These are phyloP conservation scores for Protomyces gravidus DNA, from an alignment of 1,139 yeast genomes.

Conservation along the genomic window DNA sequence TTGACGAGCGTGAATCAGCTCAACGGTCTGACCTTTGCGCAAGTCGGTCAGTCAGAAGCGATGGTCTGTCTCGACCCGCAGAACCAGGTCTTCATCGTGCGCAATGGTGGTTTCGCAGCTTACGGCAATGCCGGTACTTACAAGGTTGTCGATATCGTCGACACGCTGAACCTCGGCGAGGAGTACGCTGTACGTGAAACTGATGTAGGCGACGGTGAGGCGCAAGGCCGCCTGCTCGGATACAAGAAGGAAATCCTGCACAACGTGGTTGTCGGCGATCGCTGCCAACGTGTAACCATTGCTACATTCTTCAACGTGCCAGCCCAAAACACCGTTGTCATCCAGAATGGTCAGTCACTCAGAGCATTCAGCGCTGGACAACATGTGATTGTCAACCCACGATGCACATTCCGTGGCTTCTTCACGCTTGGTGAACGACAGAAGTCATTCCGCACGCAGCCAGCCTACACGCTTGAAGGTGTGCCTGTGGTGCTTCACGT, in stretches of 20 bases:
- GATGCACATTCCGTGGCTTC: constrained; percentile 17
- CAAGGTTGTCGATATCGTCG: constrained; percentile 17
- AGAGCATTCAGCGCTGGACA: constrained; percentile 7
- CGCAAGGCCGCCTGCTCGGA: constrained; percentile 7
- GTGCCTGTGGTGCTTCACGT: constrained; percentile 23
- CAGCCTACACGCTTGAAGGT: constrained; percentile 19
- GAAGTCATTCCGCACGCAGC: constrained; percentile 17
- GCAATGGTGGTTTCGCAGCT: constrained; percentile 20
- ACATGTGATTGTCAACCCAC: constrained; percentile 18
- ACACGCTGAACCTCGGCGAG: constrained; percentile 18
- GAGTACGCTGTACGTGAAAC: constrained; percentile 15
- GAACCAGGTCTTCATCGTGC: constrained; percentile 18
- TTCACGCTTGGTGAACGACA: constrained; percentile 23
- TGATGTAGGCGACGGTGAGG: background rate
- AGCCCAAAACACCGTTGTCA: constrained; percentile 18
- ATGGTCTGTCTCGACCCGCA: constrained; percentile 19
- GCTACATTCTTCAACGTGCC: constrained; percentile 23
- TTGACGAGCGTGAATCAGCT: constrained; percentile 9
- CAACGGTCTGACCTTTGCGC: constrained; percentile 22
- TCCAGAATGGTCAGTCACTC: constrained; percentile 12
- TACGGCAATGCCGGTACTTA: constrained; percentile 14
- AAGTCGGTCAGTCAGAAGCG: constrained; percentile 21
- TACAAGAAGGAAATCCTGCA: constrained; percentile 22
- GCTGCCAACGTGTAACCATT: constrained; percentile 2
- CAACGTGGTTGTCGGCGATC: constrained; percentile 6